Conservation (phyloP, 371 early-diverging fungal genomes). For the Zychaea mexicana region DNA sequence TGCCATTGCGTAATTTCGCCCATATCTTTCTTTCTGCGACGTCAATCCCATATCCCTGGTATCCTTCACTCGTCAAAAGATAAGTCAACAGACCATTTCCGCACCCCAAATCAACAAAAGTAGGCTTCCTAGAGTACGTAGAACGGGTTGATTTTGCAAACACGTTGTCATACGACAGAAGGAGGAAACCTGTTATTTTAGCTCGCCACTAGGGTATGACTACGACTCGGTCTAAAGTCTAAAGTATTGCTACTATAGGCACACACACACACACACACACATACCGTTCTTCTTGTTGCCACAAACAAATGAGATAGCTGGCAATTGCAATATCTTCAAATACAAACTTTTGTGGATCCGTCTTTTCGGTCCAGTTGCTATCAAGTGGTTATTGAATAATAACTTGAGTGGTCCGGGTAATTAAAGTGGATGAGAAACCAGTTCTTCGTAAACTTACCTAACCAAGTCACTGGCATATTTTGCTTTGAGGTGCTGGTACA, state of each 20-base stretch:
- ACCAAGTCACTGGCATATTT: constrained; percentile 62
- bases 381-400: not conserved
- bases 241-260: not conserved
- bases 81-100: constrained; percentile 90
- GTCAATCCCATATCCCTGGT: constrained; percentile 81
- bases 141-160: not conserved
- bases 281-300: constrained; percentile 56
- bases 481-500: constrained; percentile 66
- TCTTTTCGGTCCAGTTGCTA: constrained; percentile 76
- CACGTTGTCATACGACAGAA: constrained; percentile 3
- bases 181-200: not conserved
- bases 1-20: constrained; percentile 41
- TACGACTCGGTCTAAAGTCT: no score
- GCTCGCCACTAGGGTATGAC: no score
- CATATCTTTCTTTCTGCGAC: constrained; percentile 79
- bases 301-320: constrained; percentile 77
- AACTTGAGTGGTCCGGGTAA: not conserved
- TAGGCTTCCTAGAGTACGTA: constrained; percentile 33
- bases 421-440: not conserved
- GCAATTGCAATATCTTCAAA: constrained; percentile 89
- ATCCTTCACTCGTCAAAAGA: constrained; percentile 79
- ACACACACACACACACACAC: not conserved
- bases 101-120: constrained; percentile 90
- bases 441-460: no score
- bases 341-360: constrained; percentile 84